Conservation (phyloP, 2,329 filamentous ascomycete genomes). For the Fusarium hainanense region DNA sequence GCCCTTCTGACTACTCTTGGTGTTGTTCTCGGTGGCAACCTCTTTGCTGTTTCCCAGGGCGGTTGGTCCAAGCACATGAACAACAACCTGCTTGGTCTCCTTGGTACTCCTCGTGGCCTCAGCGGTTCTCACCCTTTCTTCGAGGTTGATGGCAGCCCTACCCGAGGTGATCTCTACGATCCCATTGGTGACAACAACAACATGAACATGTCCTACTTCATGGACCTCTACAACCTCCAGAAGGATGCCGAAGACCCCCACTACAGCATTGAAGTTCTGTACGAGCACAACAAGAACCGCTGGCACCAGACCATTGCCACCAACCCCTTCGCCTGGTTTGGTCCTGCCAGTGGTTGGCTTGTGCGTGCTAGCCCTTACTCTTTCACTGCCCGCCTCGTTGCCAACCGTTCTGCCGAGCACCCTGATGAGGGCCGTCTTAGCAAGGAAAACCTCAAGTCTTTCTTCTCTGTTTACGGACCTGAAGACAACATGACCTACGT, state of each 20-base stretch:
- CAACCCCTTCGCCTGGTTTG: slow-evolving; percentile 67
- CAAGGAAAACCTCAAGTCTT: slow-evolving; percentile 55
- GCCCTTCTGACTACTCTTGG: slow-evolving; percentile 25
- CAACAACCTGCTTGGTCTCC: slow-evolving; percentile 56
- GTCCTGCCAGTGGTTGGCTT: slow-evolving; percentile 62
- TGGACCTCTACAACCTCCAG: slow-evolving; percentile 57
- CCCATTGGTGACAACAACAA: slow-evolving; percentile 59
- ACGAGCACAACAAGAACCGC: slow-evolving; percentile 55
- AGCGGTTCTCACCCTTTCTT: slow-evolving; percentile 65
- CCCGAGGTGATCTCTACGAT: slow-evolving; percentile 63
- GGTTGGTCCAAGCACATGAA: slow-evolving; percentile 54
- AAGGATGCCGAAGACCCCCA: slow-evolving; percentile 52
- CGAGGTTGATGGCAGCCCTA: slow-evolving; percentile 64
- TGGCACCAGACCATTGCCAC: slow-evolving; percentile 60
- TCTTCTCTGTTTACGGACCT: slow-evolving; percentile 57
- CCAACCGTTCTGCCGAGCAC: slow-evolving; percentile 57
- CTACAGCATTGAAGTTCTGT: slow-evolving; percentile 54
- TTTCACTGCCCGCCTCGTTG: slow-evolving; percentile 56
- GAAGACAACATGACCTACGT: slow-evolving; percentile 55
- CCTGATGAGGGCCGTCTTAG: slow-evolving; percentile 48
- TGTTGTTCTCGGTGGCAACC: slow-evolving; percentile 55
- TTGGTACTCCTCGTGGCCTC: slow-evolving; percentile 59
- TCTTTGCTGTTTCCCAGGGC: slow-evolving; percentile 40
- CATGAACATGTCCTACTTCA: slow-evolving; percentile 64
- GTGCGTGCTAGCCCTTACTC: slow-evolving; percentile 61